These are phyloP conservation scores for Colletotrichum theobromicola DNA, from an alignment of 2,329 filamentous ascomycete genomes.

Conservation along the genomic window DNA sequence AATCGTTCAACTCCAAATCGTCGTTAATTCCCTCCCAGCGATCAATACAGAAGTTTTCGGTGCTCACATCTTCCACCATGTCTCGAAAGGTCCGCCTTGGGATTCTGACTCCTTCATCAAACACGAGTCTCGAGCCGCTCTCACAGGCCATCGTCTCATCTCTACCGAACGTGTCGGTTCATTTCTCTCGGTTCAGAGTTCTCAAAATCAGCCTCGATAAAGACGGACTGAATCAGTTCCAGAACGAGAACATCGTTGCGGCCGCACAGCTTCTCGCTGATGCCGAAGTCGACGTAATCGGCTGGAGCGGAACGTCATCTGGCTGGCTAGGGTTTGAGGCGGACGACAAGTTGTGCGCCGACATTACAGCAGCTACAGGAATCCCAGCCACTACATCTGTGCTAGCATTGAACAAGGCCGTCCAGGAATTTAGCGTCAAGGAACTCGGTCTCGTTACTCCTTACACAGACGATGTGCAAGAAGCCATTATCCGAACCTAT, in stretches of 20 bases:
- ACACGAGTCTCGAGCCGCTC: neutral
- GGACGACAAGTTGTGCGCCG: slow-evolving; percentile 41
- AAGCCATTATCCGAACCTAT: slow-evolving; percentile 40
- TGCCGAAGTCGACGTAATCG: slow-evolving; percentile 41
- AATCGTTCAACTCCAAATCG: rapidly evolving
- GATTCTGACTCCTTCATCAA: neutral
- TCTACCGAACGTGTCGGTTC: neutral
- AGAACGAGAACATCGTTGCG: slow-evolving; percentile 28
- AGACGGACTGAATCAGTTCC: neutral
- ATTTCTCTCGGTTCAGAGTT: neutral
- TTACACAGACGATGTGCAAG: slow-evolving; percentile 44
- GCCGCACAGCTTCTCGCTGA: slow-evolving; percentile 40
- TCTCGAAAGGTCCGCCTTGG: neutral
- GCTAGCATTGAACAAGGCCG: slow-evolving; percentile 40
- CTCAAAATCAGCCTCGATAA: neutral
- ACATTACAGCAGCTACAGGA: slow-evolving; percentile 39
- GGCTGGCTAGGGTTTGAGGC: slow-evolving; percentile 45
- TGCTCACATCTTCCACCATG: rapidly evolving
- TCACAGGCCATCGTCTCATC: neutral
- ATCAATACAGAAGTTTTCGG: rapidly evolving
- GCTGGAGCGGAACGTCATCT: slow-evolving; percentile 41
- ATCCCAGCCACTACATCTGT: slow-evolving; percentile 46
- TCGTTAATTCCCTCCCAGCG: neutral
- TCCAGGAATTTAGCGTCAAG: slow-evolving; percentile 32
- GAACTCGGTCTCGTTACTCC: slow-evolving; percentile 42